phyloP scores from a whole-genome alignment of 352 stramenopile genomes.

The Blastocystis sp. region DNA sequence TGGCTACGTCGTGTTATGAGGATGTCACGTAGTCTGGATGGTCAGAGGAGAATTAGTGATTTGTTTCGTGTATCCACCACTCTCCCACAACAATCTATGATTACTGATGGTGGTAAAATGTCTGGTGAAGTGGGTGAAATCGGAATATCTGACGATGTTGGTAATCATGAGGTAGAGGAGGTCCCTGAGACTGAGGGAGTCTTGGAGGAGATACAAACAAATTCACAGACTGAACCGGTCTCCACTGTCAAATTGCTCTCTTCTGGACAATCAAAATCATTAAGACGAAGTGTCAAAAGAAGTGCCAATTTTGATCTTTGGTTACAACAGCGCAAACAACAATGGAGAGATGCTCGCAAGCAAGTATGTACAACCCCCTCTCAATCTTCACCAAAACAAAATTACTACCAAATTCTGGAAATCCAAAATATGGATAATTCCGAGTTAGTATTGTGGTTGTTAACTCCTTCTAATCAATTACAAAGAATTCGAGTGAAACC shows the following conservation, averaged over 20 bases:
- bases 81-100: too few relatives aligned
- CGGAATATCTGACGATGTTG: too few relatives aligned
- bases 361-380: not conserved
- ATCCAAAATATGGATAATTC: slow-evolving; percentile 76
- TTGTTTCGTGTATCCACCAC: slow-evolving; percentile 76
- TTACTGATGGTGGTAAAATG: too few relatives aligned
- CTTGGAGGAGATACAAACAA: not conserved
- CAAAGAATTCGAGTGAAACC: slow-evolving; percentile 75
- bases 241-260: not conserved
- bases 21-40: slow-evolving; percentile 79
- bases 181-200: not conserved
- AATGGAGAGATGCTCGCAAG: slow-evolving; percentile 69
- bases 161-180: not conserved
- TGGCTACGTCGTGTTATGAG: slow-evolving; percentile 90
- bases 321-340: slow-evolving; percentile 72
- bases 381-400: not conserved
- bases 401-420: slow-evolving; percentile 83
- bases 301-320: slow-evolving; percentile 71
- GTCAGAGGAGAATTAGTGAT: slow-evolving; percentile 83
- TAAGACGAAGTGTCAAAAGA: not conserved
- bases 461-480: slow-evolving; percentile 82
- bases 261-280: not conserved
- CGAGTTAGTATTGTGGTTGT: slow-evolving; percentile 89
- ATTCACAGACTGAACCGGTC: not conserved
- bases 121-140: not conserved